Conservation (phyloP, 108 stramenopile species). For the Asterionellopsis glacialis region DNA sequence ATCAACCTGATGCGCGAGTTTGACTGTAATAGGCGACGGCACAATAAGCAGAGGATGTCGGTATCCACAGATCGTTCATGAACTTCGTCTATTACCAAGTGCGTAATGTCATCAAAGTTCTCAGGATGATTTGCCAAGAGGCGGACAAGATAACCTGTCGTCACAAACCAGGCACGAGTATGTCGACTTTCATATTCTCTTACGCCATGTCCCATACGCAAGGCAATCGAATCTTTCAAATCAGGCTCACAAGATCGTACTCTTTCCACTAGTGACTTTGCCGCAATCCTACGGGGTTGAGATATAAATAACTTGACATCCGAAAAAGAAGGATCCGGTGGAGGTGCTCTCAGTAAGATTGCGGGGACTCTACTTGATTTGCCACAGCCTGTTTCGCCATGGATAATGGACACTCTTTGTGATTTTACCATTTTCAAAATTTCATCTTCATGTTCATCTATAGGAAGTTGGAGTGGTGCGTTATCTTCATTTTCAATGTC, state of each 20-base stretch:
- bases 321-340: constrained; percentile 41
- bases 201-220: constrained; percentile 90
- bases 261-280: constrained; percentile 76
- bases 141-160: constrained; percentile 89
- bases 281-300: constrained; percentile 82
- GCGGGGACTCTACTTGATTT: constrained; percentile 80
- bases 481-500: neutral
- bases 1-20: constrained; percentile 77
- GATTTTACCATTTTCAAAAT: constrained; percentile 54
- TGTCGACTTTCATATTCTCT: constrained; percentile 62
- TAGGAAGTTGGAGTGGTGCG: constrained; percentile 39
- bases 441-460: constrained; percentile 66
- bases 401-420: constrained; percentile 86
- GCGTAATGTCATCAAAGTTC: constrained; percentile 62
- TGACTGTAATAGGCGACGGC: constrained; percentile 60
- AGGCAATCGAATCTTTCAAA: constrained; percentile 45
- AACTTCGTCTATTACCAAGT: constrained; percentile 86
- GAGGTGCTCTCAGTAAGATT: constrained; percentile 69
- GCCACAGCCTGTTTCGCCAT: constrained; percentile 89
- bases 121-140: constrained; percentile 83
- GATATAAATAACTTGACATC: constrained; percentile 84
- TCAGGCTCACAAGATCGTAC: constrained; percentile 71
- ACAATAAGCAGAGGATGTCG: constrained; percentile 82
- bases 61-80: constrained; percentile 85
- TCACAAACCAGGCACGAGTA: constrained; percentile 80